Evolutionary conservation across 768 basidiomycete genomes (phyloP).

Genomic region (Rhizopogon rudus): DNA sequence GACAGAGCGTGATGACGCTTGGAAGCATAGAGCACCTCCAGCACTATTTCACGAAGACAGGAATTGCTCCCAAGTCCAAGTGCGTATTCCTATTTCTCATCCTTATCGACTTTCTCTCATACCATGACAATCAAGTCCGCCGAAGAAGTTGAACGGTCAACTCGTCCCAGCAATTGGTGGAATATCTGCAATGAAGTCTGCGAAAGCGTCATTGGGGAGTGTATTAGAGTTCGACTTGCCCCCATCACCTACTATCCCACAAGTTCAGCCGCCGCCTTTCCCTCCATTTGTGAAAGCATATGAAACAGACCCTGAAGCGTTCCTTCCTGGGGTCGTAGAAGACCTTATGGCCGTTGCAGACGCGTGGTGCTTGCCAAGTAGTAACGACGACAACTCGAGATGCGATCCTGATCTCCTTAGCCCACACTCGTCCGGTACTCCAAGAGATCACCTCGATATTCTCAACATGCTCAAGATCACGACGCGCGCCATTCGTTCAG

Average conservation of each 20-base stretch:
- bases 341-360: slow-evolving; percentile 62
- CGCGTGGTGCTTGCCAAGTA: slow-evolving; percentile 49
- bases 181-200: slow-evolving; percentile 35
- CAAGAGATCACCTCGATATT: slow-evolving; percentile 44
- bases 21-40: slow-evolving; percentile 97
- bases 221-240: slow-evolving; percentile 58
- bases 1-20: slow-evolving; percentile 89
- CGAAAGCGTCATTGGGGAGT: slow-evolving; percentile 35
- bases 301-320: slow-evolving; percentile 71
- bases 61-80: slow-evolving; percentile 69
- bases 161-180: slow-evolving; percentile 78
- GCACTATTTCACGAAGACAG: slow-evolving; percentile 90
- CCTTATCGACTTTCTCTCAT: slow-evolving; percentile 7
- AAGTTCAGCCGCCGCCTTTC: slow-evolving; percentile 37
- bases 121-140: slow-evolving; percentile 23
- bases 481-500: slow-evolving; percentile 74
- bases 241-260: slow-evolving; percentile 59
- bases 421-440: slow-evolving; percentile 7
- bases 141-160: slow-evolving; percentile 43
- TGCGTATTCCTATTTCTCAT: slow-evolving; percentile 32
- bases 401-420: slow-evolving; percentile 17
- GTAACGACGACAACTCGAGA: neutral
- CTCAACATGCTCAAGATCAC: slow-evolving; percentile 72
- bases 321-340: slow-evolving; percentile 74
- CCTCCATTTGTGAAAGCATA: slow-evolving; percentile 57